These are phyloP conservation scores for Cucumis hystrix DNA, from an alignment of 306 rosid genomes.

Conservation along the genomic window DNA sequence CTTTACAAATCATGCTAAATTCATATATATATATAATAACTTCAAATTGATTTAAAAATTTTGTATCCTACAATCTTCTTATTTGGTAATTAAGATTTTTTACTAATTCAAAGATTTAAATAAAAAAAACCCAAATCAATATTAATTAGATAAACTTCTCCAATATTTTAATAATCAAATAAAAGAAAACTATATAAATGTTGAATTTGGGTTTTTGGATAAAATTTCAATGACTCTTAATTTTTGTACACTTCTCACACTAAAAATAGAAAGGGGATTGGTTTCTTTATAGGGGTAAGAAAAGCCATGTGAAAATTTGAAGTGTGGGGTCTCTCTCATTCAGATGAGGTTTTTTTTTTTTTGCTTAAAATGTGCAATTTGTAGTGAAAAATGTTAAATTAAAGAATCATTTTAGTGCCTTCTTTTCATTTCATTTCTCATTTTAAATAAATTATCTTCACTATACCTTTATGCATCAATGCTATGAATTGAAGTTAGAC, in stretches of 20 bases:
- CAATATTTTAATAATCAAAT: too few relatives aligned
- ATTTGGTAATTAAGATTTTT: too few relatives aligned
- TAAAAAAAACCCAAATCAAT: too few relatives aligned
- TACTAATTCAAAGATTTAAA: too few relatives aligned
- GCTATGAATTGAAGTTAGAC: not conserved
- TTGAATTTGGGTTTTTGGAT: not conserved
- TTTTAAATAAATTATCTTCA: not conserved
- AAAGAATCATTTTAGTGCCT: not conserved
- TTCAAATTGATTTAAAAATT: too few relatives aligned
- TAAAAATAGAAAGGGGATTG: not conserved
- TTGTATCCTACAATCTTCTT: too few relatives aligned
- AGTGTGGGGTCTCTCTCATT: not conserved
- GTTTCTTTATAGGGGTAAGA: not conserved
- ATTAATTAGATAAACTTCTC: too few relatives aligned
- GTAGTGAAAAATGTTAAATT: not conserved
- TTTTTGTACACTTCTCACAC: not conserved
- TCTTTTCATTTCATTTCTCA: not conserved
- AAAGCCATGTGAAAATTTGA: not conserved
- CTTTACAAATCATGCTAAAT: too few relatives aligned
- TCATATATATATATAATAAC: too few relatives aligned
- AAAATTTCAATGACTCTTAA: not conserved
- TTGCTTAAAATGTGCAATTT: not conserved
- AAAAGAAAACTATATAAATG: not conserved
- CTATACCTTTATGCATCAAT: not conserved
- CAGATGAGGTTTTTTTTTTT: not conserved